Base-by-base conservation (phyloP, 2,329 filamentous ascomycete species). In the Colletotrichum noveboracense region DNA sequence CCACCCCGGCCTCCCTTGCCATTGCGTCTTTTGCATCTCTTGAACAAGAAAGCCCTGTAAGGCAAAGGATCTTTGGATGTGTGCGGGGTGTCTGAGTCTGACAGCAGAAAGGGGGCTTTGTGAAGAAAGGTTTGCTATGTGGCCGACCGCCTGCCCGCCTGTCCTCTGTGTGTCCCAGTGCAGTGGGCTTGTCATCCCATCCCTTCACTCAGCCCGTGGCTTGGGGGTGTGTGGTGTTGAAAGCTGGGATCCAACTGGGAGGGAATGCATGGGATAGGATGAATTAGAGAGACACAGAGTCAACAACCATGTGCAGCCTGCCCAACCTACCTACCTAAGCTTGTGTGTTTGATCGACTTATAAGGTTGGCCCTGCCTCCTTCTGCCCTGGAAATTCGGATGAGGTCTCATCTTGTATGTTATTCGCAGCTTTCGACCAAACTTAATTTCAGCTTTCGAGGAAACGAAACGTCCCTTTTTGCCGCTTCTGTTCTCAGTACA, bases 341-440 rank as follows among this genome's bases (percentile, higher is more conserved):
- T 14, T 60, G 18, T 58, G 7, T 60, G 61, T 43, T 61, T 69
- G 30, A 34, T 43, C n/a, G 16, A 70, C 48, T 70, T 76, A 76
- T 76, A 76, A 76, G 74, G 71, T 75, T 76, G 74, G 71, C 36
- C 26, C 58, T 52, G 32, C 58, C 67, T 74, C 60, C 62, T 34
- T 70, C 34, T 28, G 72, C 24, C 72, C 52, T 56, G 21, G 24
- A 32, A n/a, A 62, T 69, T 74, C 34, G 30, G 56, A 71, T 36
- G 61, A 56, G 69, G 69, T 60, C 68, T 43, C 62, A 60, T 64
- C 58, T 74, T 58, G 43, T 43, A 34, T 61, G 16, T 69, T 60
- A 52, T 70, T 62, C 24, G 65, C 38, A 56, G 30, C 9, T 60
- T 61, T 56, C n/a, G 34, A 38, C 56, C 13, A 62, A 62, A 62